phyloP scores from a whole-genome alignment of 2,329 filamentous ascomycete species.

The Coniella lustricola region DNA sequence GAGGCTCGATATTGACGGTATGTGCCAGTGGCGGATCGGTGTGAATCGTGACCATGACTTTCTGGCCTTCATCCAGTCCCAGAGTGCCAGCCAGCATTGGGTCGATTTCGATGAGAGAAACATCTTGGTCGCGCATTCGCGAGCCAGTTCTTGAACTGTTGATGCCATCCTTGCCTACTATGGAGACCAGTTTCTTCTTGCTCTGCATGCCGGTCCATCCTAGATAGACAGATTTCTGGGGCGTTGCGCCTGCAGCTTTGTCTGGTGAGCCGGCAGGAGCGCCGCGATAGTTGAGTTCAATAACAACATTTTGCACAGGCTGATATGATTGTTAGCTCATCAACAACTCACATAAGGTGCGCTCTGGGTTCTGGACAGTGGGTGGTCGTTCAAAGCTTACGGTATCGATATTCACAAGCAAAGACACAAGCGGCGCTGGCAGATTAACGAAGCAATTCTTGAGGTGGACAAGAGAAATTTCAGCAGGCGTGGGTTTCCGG shows the following conservation, averaged over 20 bases:
- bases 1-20: slow-evolving; percentile 92
- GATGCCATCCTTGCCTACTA: slow-evolving; percentile 69
- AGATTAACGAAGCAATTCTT: slow-evolving; percentile 96
- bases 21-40: slow-evolving; percentile 85
- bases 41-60: slow-evolving; percentile 66
- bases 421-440: slow-evolving; percentile 71
- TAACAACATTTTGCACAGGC: slow-evolving; percentile 91
- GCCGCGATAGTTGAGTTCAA: slow-evolving; percentile 77
- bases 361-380: not conserved
- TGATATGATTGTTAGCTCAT: slow-evolving; percentile 28
- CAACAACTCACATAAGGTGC: slow-evolving; percentile 16
- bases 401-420: slow-evolving; percentile 84
- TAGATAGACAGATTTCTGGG: slow-evolving; percentile 67
- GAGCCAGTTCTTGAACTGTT: slow-evolving; percentile 48
- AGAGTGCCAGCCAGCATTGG: slow-evolving; percentile 72
- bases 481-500: slow-evolving; percentile 57
- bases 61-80: slow-evolving; percentile 74
- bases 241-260: slow-evolving; percentile 35
- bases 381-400: slow-evolving; percentile 42
- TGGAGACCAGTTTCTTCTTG: slow-evolving; percentile 68
- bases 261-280: slow-evolving; percentile 36
- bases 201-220: slow-evolving; percentile 99
- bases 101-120: slow-evolving; percentile 77
- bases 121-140: slow-evolving; percentile 64
- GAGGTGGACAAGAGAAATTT: slow-evolving; percentile 77